These are phyloP conservation scores for Neltuma alba DNA, from an alignment of 306 rosid species.

Conservation along the genomic window DNA sequence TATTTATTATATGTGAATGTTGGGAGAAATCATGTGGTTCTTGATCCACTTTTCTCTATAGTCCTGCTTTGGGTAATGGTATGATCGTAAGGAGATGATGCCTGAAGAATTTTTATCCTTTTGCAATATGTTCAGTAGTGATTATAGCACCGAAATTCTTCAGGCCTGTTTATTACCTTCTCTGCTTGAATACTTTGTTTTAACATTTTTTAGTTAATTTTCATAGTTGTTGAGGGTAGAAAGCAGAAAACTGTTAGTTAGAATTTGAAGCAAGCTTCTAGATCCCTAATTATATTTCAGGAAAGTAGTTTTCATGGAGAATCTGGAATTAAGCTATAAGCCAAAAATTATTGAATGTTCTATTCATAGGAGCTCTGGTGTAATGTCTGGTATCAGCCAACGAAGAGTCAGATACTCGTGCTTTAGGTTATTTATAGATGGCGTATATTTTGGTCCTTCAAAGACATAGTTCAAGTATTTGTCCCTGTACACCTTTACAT, in stretches of 20 bases:
- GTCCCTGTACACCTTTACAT: not conserved
- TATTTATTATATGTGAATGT: slow-evolving; percentile 49
- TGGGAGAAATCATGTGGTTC: slow-evolving; percentile 36
- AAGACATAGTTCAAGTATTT: not conserved
- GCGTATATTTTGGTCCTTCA: not conserved
- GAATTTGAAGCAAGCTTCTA: slow-evolving; percentile 10
- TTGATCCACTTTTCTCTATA: slow-evolving; percentile 22
- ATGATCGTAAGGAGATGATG: slow-evolving; percentile 12
- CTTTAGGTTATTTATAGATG: not conserved
- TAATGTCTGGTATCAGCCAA: not conserved
- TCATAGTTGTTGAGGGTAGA: not conserved
- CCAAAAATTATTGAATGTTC: slow-evolving; percentile 12
- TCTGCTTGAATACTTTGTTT: slow-evolving; percentile 10
- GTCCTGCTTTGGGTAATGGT: slow-evolving; percentile 12
- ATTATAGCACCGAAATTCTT: slow-evolving; percentile 15
- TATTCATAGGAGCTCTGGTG: not conserved
- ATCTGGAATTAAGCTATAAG: slow-evolving; percentile 4
- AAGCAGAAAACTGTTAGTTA: not conserved
- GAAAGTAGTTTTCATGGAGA: not conserved
- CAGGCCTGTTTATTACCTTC: slow-evolving; percentile 2
- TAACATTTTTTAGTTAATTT: slow-evolving; percentile 6
- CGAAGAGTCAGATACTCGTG: not conserved
- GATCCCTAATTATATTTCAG: slow-evolving; percentile 4
- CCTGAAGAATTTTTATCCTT: not conserved
- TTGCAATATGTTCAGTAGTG: not conserved